Evolutionary conservation across 345 rosid species (phyloP).

Genomic region (Bruguiera sexangula): DNA sequence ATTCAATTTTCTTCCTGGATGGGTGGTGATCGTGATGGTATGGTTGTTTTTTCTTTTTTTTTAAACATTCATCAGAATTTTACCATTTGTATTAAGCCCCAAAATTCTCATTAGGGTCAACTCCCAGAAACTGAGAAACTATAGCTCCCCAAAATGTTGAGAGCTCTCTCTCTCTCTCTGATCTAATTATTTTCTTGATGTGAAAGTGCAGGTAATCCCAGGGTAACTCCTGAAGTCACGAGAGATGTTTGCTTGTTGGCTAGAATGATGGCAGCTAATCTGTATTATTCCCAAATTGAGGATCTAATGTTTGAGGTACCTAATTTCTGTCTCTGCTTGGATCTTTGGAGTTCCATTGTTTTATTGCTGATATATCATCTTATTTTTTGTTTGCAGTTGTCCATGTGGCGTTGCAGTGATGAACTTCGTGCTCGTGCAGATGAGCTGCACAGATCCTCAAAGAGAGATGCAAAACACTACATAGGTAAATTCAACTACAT

Average conservation of each 20-base stretch:
- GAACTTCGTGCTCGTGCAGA: slow-evolving; percentile 82
- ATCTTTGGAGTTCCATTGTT: background rate
- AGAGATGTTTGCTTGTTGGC: slow-evolving; percentile 98
- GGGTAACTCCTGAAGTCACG: slow-evolving; percentile 99
- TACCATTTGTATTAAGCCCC: no score
- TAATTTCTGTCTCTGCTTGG: background rate
- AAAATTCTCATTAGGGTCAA: no score
- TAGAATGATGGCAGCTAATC: slow-evolving; percentile 98
- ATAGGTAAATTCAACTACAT: slow-evolving; percentile 51
- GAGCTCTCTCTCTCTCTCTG: background rate
- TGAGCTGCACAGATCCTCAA: slow-evolving; percentile 67
- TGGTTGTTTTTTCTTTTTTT: background rate
- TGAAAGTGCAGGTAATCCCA: slow-evolving; percentile 68
- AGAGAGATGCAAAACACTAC: slow-evolving; percentile 92
- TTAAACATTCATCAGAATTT: no score
- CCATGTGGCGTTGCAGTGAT: slow-evolving; percentile 99
- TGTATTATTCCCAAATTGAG: slow-evolving; percentile 92
- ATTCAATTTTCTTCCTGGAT: slow-evolving; percentile 99
- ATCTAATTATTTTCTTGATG: background rate
- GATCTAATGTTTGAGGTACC: slow-evolving; percentile 44
- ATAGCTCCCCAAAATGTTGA: background rate
- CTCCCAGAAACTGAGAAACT: background rate
- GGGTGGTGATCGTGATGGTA: slow-evolving; percentile 99
- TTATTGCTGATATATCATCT: background rate
- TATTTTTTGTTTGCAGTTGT: slow-evolving; percentile 47